phyloP scores from a whole-genome alignment of 2,329 filamentous ascomycete species.

The Alternaria triticimaculans region DNA sequence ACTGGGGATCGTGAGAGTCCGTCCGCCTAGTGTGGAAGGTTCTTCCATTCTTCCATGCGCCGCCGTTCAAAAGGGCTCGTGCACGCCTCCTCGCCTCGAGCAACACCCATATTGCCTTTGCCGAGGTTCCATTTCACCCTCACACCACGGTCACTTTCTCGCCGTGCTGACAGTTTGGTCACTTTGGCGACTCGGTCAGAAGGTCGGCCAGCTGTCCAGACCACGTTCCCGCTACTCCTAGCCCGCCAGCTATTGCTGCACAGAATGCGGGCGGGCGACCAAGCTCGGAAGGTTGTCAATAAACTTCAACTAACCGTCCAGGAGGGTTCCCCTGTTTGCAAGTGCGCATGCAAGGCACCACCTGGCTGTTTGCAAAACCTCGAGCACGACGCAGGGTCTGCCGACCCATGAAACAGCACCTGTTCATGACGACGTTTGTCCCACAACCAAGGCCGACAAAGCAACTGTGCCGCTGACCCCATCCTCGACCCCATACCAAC shows the following conservation, averaged over 20 bases:
- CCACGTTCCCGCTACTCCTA: neutral
- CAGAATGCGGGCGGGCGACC: neutral
- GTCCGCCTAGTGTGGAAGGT: slow-evolving; percentile 12
- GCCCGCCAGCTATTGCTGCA: neutral
- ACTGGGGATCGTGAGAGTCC: slow-evolving; percentile 3
- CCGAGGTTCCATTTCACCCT: neutral
- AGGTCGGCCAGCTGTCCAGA: neutral
- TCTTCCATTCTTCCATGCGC: slow-evolving; percentile 21
- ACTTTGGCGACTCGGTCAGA: neutral
- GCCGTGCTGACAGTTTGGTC: neutral
- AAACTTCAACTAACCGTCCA: neutral
- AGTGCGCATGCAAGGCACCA: neutral
- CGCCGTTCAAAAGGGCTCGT: neutral
- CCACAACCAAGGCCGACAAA: neutral
- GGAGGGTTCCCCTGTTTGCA: neutral
- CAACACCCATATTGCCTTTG: slow-evolving; percentile 2
- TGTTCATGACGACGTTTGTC: slow-evolving; percentile 3
- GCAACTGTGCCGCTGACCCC: slow-evolving; percentile 9
- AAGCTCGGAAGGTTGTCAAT: neutral
- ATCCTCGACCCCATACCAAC: neutral
- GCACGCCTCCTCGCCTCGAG: slow-evolving; percentile 6
- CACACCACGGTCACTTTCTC: neutral
- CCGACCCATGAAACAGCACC: neutral
- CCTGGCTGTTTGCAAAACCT: neutral
- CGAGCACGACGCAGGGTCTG: slow-evolving; percentile 6